Evolutionary conservation across 164 flowering plant genomes (phyloP), one percentile per base, ranked within the genome.

Genomic region (Taxillus chinensis): DNA sequence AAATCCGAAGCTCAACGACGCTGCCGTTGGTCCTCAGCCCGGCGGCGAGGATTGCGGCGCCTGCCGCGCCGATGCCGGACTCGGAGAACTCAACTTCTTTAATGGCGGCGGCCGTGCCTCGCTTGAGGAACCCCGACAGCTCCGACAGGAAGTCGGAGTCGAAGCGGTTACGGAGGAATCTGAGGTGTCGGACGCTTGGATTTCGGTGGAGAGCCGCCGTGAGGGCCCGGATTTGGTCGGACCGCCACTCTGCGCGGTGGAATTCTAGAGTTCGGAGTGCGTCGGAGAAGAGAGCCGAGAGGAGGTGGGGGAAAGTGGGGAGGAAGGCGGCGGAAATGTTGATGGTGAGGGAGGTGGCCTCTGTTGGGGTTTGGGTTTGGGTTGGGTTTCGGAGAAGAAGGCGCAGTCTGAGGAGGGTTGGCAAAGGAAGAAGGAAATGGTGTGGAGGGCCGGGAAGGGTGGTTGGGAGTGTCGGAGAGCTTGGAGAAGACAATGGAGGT

Each of bases 1-100:
- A 90, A 70, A 93, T 83, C 72, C 88, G 96, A 70, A 93, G 62
- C 78, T 87, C 99, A 63, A 90, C 91, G 69, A 90, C 70, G 42
- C 71, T 80, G n/a, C 72, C 75, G 60, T 93, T 93, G 59, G 70
- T 72, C 77, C 70, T 85, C 17, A 93, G 77, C 63, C 89, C 86
- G 11, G 84, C 74, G 59, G 95, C 95, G 7, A 93, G 55, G 10
- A 84, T 53, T 8, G 72, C 72, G 14, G 84, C 92, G 62, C 99
- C 99, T 49, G 51, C 40, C 13, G 72, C 48, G 48, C 97, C 92
- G 52, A 90, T 78, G 4, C 74, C 64, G 2, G 95, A 85, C 62
- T 89, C 97, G 2, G 80, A 83, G 60, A 93, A 65, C 74, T 75
- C 77, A 5, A 89, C 59, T 69, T 84, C 96, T 67, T 80, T 88